A percentile compares a stretch with the other conserved stretches of the same genome.
phyloP scores from a whole-genome alignment of 495 filamentous ascomycete genomes.

The Halenospora varia region DNA sequence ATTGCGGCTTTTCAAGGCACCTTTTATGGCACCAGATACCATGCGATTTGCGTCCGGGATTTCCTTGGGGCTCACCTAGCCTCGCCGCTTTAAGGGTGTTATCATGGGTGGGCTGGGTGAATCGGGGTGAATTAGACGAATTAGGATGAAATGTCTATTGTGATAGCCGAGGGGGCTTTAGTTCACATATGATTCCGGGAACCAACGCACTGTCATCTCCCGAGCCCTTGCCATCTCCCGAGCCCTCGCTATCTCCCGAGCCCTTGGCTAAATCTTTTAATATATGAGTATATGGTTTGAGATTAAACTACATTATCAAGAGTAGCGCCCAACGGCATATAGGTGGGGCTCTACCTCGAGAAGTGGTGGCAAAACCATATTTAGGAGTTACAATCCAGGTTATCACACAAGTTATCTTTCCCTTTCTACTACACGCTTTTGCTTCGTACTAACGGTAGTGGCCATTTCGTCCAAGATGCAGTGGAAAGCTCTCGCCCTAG shows the following conservation, averaged over 20 bases:
- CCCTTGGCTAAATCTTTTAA: constrained; percentile 29
- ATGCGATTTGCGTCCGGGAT: background rate
- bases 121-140: constrained; percentile 1
- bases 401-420: constrained; percentile 3
- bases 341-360: background rate
- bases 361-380: constrained; percentile 1
- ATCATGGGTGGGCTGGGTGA: background rate
- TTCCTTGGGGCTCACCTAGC: background rate
- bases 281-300: constrained; percentile 27
- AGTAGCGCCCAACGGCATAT: constrained; percentile 26
- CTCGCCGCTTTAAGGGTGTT: background rate
- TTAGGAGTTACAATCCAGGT: constrained; percentile 3
- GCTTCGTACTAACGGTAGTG: constrained; percentile 18
- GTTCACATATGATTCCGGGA: constrained; percentile 19
- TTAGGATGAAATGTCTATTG: constrained; percentile 2
- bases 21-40: background rate
- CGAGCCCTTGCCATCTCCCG: constrained; percentile 15
- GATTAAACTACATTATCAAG: constrained; percentile 22
- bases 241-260: constrained; percentile 20
- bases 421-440: constrained; percentile 14
- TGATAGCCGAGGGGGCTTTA: constrained; percentile 11
- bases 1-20: background rate
- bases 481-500: constrained; percentile 32
- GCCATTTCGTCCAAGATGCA: constrained; percentile 30
- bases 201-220: constrained; percentile 19